Evolutionary conservation across 78 protist species (phyloP), one percentile per base, ranked within the genome.

Genomic region (Dictyostelium brefeldianum): DNA sequence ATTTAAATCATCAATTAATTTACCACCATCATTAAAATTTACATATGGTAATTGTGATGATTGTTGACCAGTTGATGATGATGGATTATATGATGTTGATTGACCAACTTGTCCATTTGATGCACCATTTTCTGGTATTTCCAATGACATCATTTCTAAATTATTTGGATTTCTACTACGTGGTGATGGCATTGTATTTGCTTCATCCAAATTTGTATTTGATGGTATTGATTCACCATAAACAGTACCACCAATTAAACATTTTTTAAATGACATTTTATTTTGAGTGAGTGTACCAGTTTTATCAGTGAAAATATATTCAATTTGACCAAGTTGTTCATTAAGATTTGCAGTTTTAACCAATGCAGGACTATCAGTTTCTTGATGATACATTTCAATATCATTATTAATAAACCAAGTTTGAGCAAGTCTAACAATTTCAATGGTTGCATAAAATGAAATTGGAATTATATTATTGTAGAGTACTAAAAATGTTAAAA

Each of bases 251-350:
- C 80, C 95, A 79, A 91, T 89, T 64, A 83, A 81, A 56, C 95
- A 94, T 47, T 83, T 78, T 65, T 94, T 94, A 25, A 94, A 94
- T 3, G 83, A 80, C 96, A 94, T 94, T 31, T 84, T 59, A 67
- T 98, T 98, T 14, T 62, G 70, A 8, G 99, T 98, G 65, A 98
- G 95, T 15, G 99, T 98, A 11, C 99, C 99, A n/a, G 99, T 98
- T 77, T 83, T 83, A 43, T 83, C 91, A 5, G 80, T 59, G 43
- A 85, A 85, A 7, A 85, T 25, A 41, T 85, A 85, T 43, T 85
- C 83, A 10, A 98, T 46, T 81, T 89, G 94, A 17, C 98, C 98
- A 5, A 98, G 89, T 79, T 98, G 98, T 43, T 98, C 99, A 78
- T 97, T 97, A 46, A 98, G 91, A 50, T 77, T 84, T 4, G 97